phyloP scores from a whole-genome alignment of 148 eudicot species.

The Drosera capensis region DNA sequence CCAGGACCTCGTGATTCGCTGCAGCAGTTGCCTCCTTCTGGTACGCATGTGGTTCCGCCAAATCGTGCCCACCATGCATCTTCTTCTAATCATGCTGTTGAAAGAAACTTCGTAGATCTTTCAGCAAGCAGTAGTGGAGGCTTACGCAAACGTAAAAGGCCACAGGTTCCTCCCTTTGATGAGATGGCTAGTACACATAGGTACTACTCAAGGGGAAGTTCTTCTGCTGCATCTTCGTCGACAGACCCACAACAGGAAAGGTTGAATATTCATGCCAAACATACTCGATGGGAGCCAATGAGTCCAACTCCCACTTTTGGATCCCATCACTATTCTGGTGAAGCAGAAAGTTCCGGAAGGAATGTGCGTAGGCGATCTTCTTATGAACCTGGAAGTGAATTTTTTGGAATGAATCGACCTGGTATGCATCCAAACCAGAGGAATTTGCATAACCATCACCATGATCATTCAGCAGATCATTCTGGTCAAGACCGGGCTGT shows the following conservation, averaged over 20 bases:
- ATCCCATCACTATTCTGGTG: constrained; percentile 28
- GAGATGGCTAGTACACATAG: constrained; percentile 54
- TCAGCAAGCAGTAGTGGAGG: constrained; percentile 30
- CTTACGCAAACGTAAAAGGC: constrained; percentile 56
- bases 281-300: constrained; percentile 35
- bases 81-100: constrained; percentile 45
- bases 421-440: constrained; percentile 24
- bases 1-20: constrained; percentile 29
- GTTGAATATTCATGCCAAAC: constrained; percentile 31
- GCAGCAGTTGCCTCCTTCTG: constrained; percentile 31
- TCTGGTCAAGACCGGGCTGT: constrained; percentile 28
- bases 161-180: constrained; percentile 29
- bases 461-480: constrained; percentile 29
- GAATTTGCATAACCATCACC: constrained; percentile 18
- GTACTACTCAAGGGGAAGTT: constrained; percentile 27
- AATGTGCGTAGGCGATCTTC: constrained; percentile 70
- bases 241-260: constrained; percentile 46
- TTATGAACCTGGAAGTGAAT: constrained; percentile 34
- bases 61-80: constrained; percentile 48
- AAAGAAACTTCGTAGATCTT: constrained; percentile 36
- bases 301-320: constrained; percentile 23
- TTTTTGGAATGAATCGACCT: constrained; percentile 27
- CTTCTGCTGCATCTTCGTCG: constrained; percentile 26
- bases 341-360: constrained; percentile 39
- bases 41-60: constrained; percentile 25